These are phyloP conservation scores for Perilla frutescens DNA, from an alignment of 257 asterid genomes.

Conservation along the genomic window DNA sequence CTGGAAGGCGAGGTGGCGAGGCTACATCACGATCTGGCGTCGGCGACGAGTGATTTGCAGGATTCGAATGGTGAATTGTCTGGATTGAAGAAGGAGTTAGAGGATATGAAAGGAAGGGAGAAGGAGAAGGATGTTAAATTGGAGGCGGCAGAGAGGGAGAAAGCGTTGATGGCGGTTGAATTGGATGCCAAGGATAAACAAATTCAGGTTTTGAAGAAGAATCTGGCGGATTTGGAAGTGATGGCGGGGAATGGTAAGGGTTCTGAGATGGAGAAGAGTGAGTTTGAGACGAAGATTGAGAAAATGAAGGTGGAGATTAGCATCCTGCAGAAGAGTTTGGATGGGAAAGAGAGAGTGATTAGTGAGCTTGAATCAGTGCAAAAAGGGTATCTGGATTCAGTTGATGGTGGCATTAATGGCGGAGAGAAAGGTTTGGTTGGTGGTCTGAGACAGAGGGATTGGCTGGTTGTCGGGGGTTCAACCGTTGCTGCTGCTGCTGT, in stretches of 20 bases:
- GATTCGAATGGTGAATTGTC: conserved; percentile 50
- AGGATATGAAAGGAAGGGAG: conserved; percentile 47
- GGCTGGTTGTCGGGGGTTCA: conserved; percentile 57
- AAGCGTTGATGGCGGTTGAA: conserved; percentile 56
- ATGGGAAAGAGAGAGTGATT: conserved; percentile 57
- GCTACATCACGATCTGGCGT: conserved; percentile 67
- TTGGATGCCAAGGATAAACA: conserved; percentile 57
- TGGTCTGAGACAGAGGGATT: conserved; percentile 45
- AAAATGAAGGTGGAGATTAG: conserved; percentile 53
- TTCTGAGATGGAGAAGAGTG: conserved; percentile 44
- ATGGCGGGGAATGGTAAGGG: conserved; percentile 39
- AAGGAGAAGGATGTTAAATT: conserved; percentile 48
- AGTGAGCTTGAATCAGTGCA: conserved; percentile 44
- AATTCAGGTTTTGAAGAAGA: conserved; percentile 46
- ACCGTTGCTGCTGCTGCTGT: conserved; percentile 54
- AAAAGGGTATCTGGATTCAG: conserved; percentile 31
- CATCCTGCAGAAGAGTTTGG: conserved; percentile 48
- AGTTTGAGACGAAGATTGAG: conserved; percentile 45
- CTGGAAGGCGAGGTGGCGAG: conserved; percentile 65
- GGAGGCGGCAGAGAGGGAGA: conserved; percentile 60
- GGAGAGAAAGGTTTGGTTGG: conserved; percentile 41
- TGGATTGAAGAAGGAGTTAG: conserved; percentile 52
- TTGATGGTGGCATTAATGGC: conserved; percentile 25
- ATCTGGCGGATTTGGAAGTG: conserved; percentile 52
- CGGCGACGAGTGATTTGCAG: conserved; percentile 53